These are phyloP conservation scores for Agarophyton chilense DNA, from an alignment of 23 red algal genomes.

Conservation along the genomic window DNA sequence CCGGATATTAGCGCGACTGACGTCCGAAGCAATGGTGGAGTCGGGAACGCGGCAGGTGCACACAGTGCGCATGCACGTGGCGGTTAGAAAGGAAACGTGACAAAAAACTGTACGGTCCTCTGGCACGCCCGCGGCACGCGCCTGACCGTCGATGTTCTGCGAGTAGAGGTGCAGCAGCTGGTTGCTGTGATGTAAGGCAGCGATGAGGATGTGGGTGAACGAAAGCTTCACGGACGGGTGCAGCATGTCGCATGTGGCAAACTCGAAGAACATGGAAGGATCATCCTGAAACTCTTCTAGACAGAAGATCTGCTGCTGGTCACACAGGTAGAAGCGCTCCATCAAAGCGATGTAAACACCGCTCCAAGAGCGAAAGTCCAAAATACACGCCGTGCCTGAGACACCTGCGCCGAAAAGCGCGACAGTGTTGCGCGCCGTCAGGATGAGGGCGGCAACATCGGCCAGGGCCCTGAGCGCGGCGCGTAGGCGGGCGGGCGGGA, in stretches of 20 bases:
- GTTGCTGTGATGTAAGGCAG: constrained; percentile 63
- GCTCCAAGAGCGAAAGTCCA: constrained; percentile 85
- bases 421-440: constrained; percentile 60
- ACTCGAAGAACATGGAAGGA: constrained; percentile 85
- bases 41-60: constrained; percentile 82
- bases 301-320: too few species aligned
- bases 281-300: constrained; percentile 75
- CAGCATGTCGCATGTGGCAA: constrained; percentile 78
- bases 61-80: too few species aligned
- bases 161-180: too few species aligned
- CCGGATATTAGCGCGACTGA: constrained; percentile 58
- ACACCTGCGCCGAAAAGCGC: constrained; percentile 91
- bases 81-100: too few species aligned
- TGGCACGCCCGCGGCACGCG: too few species aligned
- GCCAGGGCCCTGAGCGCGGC: too few species aligned
- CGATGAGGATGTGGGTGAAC: constrained; percentile 76
- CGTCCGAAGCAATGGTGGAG: constrained; percentile 96
- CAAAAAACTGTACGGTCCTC: too few species aligned
- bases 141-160: too few species aligned
- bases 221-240: constrained; percentile 44
- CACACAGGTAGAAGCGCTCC: too few species aligned
- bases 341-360: too few species aligned
- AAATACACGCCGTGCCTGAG: constrained; percentile 80
- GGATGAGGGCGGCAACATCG: constrained; percentile 16
- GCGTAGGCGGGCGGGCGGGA: too few species aligned